A percentile compares a stretch with the other conserved stretches of the same genome.
Evolutionary conservation across 2,329 filamentous ascomycete species (phyloP).

Genomic region (Penicillium sp.): DNA sequence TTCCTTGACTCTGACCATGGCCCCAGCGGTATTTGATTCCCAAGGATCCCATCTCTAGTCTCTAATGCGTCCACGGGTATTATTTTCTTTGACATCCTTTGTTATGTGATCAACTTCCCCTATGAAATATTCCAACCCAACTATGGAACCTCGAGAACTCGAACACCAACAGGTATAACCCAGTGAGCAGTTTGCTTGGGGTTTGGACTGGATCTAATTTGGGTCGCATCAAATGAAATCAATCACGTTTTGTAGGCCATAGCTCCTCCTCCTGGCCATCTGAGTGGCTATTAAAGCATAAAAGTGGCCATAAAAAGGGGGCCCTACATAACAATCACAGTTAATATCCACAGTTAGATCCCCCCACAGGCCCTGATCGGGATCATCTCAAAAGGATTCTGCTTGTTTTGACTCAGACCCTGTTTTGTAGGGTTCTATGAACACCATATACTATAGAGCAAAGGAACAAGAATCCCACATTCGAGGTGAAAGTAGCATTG

Average conservation of each 20-base stretch:
- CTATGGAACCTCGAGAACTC: background rate
- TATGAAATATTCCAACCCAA: background rate
- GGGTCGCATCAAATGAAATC: constrained; percentile 1
- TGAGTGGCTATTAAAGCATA: background rate
- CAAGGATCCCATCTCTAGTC: background rate
- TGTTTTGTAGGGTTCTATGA: background rate
- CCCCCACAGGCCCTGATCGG: constrained; percentile 8
- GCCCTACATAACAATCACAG: constrained; percentile 1
- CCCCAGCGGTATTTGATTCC: too few relatives aligned
- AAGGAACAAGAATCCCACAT: background rate
- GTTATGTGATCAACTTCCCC: background rate
- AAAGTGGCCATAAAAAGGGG: constrained; percentile 7
- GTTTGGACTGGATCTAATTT: background rate
- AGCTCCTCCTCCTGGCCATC: constrained; percentile 5
- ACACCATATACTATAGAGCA: background rate
- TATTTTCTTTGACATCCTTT: background rate
- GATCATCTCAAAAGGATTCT: constrained; percentile 1
- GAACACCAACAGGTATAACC: background rate
- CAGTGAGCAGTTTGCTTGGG: background rate
- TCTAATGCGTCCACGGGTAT: background rate
- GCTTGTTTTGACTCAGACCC: constrained; percentile 2
- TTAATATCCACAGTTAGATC: constrained; percentile 4
- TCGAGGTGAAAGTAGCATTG: background rate
- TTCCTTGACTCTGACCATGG: background rate
- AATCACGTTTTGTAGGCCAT: constrained; percentile 8